A percentile compares a stretch with the other conserved stretches of the same genome.
These are phyloP conservation scores for Plasmodium knowlesi DNA, from an alignment of 169 alveolate species.

Conservation along the genomic window DNA sequence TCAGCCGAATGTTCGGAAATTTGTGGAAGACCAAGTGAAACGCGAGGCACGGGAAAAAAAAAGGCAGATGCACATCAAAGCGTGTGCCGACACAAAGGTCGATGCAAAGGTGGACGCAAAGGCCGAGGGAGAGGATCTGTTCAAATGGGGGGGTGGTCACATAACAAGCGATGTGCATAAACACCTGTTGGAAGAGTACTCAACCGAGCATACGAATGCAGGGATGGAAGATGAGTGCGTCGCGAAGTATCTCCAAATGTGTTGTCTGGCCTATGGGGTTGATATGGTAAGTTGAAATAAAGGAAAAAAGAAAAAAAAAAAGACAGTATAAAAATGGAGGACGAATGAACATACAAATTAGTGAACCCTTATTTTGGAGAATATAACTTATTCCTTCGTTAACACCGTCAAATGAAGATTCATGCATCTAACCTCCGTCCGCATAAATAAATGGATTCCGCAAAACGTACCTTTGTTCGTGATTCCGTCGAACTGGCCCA, in stretches of 20 bases:
- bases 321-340: background rate
- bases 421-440: background rate
- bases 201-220: background rate
- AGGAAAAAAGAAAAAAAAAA: background rate
- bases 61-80: background rate
- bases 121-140: background rate
- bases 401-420: background rate
- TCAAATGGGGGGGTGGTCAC: background rate
- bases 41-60: background rate
- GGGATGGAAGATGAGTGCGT: background rate
- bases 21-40: constrained; percentile 10
- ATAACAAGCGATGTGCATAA: constrained; percentile 10
- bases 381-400: background rate
- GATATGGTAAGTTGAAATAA: background rate
- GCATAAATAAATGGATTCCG: background rate
- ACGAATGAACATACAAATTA: background rate
- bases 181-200: background rate
- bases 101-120: too few species aligned
- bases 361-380: background rate
- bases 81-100: background rate
- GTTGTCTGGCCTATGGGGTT: background rate
- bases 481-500: background rate
- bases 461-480: background rate
- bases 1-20: constrained; percentile 59
- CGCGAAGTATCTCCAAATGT: constrained; percentile 2